phyloP scores from a whole-genome alignment of 2,329 filamentous ascomycete genomes.

The Phialophora tarda region DNA sequence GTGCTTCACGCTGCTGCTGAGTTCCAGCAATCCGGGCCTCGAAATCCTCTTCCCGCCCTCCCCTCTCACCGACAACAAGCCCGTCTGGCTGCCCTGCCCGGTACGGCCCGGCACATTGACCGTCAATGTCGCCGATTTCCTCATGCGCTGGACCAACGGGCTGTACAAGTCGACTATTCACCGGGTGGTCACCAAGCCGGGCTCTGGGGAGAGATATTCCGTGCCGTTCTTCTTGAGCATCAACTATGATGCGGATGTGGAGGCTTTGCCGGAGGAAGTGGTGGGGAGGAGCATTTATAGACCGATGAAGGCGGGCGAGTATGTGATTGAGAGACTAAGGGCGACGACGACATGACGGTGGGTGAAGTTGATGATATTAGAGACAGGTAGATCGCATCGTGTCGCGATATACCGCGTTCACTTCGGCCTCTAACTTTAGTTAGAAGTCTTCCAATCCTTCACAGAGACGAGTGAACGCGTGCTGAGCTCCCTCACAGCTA shows the following conservation, averaged over 20 bases:
- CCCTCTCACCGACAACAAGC: slow-evolving; percentile 31
- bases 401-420: no score
- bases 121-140: slow-evolving; percentile 55
- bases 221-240: slow-evolving; percentile 50
- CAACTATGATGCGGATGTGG: slow-evolving; percentile 36
- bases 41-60: slow-evolving; percentile 40
- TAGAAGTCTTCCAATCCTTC: no score
- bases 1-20: slow-evolving; percentile 56
- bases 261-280: slow-evolving; percentile 44
- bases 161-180: slow-evolving; percentile 53
- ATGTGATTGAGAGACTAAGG: slow-evolving; percentile 39
- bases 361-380: background rate
- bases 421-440: no score
- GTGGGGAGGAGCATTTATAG: slow-evolving; percentile 34
- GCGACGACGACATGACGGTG: slow-evolving; percentile 27
- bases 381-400: background rate
- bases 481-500: no score
- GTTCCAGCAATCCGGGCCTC: slow-evolving; percentile 37
- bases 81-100: slow-evolving; percentile 39
- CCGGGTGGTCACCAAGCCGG: slow-evolving; percentile 48
- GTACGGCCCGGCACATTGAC: slow-evolving; percentile 50
- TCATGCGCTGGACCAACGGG: slow-evolving; percentile 52
- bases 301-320: slow-evolving; percentile 39
- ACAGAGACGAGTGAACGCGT: no score
- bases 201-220: slow-evolving; percentile 48